Conservation (phyloP, 2,329 filamentous ascomycete species). For the Talaromyces funiculosus region DNA sequence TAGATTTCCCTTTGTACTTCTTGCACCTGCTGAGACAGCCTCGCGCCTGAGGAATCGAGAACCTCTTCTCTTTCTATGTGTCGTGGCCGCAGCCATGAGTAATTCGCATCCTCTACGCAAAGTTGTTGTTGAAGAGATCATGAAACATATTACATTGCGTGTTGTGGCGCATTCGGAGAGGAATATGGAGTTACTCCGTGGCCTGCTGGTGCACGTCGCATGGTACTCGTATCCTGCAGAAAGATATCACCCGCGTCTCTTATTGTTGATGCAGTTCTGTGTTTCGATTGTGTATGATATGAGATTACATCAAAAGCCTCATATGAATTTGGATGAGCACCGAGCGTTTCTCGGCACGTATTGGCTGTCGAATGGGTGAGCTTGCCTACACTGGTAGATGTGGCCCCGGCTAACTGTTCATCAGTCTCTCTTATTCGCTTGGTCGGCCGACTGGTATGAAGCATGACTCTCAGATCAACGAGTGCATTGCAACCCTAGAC, state of each 20-base stretch:
- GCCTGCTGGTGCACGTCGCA: slow-evolving; percentile 19
- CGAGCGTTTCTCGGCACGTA: slow-evolving; percentile 20
- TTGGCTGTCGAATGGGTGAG: slow-evolving; percentile 21
- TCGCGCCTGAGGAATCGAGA: slow-evolving; percentile 11
- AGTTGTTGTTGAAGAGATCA: slow-evolving; percentile 19
- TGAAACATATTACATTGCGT: slow-evolving; percentile 19
- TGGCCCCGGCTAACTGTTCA: neutral
- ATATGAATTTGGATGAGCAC: slow-evolving; percentile 17
- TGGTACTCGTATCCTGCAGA: slow-evolving; percentile 24
- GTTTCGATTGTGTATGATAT: slow-evolving; percentile 19
- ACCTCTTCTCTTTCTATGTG: slow-evolving; percentile 20
- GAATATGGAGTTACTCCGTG: slow-evolving; percentile 21
- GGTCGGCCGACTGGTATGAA: neutral
- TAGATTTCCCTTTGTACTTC: slow-evolving; percentile 20
- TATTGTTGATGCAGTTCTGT: slow-evolving; percentile 21
- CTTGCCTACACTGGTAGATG: slow-evolving; percentile 4
- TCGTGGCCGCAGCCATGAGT: slow-evolving; percentile 19
- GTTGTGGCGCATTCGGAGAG: slow-evolving; percentile 20
- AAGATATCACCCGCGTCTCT: slow-evolving; percentile 20
- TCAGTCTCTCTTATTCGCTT: neutral
- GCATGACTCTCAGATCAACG: slow-evolving; percentile 11
- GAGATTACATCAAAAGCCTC: slow-evolving; percentile 18
- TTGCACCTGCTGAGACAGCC: slow-evolving; percentile 17
- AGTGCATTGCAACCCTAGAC: slow-evolving; percentile 12
- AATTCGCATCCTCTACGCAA: slow-evolving; percentile 19